Conservation (phyloP, 805 yeast species). For the Metschnikowia borealis region DNA sequence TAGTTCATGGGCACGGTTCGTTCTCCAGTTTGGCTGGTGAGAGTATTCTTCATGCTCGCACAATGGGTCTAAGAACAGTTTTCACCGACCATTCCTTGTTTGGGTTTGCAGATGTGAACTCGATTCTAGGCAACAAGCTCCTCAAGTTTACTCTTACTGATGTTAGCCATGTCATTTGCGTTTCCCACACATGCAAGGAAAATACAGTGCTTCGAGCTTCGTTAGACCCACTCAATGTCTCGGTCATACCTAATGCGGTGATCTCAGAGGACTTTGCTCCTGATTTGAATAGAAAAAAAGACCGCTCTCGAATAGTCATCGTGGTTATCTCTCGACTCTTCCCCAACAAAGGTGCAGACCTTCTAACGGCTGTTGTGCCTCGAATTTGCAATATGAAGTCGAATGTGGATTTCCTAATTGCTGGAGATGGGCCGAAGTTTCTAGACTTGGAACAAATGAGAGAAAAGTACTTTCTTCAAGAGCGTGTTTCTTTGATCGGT, state of each 20-base stretch:
- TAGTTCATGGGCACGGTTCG: constrained; percentile 95
- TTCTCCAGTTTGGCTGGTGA: constrained; percentile 84
- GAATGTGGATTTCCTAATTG: constrained; percentile 74
- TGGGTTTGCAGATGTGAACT: constrained; percentile 84
- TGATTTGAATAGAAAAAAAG: constrained; percentile 12
- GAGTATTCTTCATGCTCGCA: constrained; percentile 83
- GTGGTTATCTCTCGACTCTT: constrained; percentile 88
- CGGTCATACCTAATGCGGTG: constrained; percentile 96
- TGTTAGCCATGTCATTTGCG: constrained; percentile 93
- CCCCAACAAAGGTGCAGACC: constrained; percentile 95
- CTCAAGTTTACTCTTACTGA: constrained; percentile 80
- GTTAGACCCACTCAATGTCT: constrained; percentile 69
- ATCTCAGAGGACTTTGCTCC: constrained; percentile 78
- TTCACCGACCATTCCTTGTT: constrained; percentile 95
- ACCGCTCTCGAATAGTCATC: constrained; percentile 52
- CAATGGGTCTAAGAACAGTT: constrained; percentile 89
- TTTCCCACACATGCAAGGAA: constrained; percentile 93
- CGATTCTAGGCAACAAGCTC: constrained; percentile 82
- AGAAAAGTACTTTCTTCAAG: constrained; percentile 79
- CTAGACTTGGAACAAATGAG: constrained; percentile 94
- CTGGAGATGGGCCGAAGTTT: constrained; percentile 96
- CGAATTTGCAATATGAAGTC: constrained; percentile 61
- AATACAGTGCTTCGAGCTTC: constrained; percentile 88
- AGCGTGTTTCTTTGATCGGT: constrained; percentile 81
- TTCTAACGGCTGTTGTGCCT: constrained; percentile 81